Percentiles rank a stretch among this genome's conserved stretches.
These are phyloP conservation scores for Bassia scoparia DNA, from an alignment of 148 eudicot species.

Conservation along the genomic window DNA sequence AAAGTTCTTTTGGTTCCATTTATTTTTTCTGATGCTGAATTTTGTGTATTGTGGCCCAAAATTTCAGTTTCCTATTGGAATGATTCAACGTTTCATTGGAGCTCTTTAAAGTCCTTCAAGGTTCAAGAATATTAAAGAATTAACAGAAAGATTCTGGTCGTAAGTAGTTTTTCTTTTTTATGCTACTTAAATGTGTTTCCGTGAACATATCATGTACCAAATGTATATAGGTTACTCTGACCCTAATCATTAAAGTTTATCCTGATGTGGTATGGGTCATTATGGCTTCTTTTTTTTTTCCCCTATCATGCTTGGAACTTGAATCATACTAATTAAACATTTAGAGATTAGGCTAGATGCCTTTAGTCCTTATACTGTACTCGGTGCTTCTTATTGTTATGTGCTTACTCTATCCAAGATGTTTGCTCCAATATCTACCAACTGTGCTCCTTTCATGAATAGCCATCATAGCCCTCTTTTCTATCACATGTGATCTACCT, in stretches of 20 bases:
- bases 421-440: too few relatives aligned
- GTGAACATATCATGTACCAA: not conserved
- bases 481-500: too few relatives aligned
- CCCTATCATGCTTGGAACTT: too few relatives aligned
- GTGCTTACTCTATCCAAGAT: too few relatives aligned
- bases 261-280: not conserved
- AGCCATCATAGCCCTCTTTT: too few relatives aligned
- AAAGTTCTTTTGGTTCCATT: not conserved
- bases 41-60: conserved; percentile 9
- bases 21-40: conserved; percentile 15
- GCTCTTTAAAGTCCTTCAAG: conserved; percentile 71
- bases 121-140: conserved; percentile 78
- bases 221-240: not conserved
- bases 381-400: not conserved
- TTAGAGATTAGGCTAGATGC: too few relatives aligned
- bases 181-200: not conserved
- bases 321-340: too few relatives aligned
- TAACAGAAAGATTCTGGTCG: conserved; percentile 90
- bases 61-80: conserved; percentile 91
- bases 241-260: too few relatives aligned
- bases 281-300: too few relatives aligned
- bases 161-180: conserved; percentile 43
- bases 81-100: conserved; percentile 89
- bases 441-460: too few relatives aligned
- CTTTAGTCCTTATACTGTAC: not conserved